These are phyloP conservation scores for Blastobotrys chiropterorum DNA, from an alignment of 805 yeast genomes.

Conservation along the genomic window DNA sequence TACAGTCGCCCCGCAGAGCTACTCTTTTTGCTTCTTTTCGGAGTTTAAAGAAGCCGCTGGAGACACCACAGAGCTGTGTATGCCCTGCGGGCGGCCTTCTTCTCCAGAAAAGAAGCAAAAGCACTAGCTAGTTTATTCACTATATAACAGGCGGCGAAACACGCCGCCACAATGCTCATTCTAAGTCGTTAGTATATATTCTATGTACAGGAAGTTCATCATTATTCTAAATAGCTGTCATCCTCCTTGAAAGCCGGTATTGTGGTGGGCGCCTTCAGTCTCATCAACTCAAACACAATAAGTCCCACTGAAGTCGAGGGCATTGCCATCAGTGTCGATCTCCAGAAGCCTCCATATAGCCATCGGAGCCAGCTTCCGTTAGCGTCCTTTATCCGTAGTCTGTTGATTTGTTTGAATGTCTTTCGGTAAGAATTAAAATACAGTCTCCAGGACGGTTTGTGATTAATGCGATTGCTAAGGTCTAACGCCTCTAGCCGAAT, in stretches of 20 bases:
- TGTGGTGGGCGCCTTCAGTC: constrained; percentile 31
- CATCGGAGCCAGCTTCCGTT: constrained; percentile 53
- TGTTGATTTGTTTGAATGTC: constrained; percentile 56
- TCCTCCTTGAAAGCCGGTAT: constrained; percentile 6
- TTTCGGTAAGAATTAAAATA: constrained; percentile 74
- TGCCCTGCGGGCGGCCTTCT: too few relatives aligned
- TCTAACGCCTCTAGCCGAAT: constrained; percentile 77
- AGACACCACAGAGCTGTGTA: too few relatives aligned
- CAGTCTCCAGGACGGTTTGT: constrained; percentile 29
- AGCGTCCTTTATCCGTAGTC: constrained; percentile 46
- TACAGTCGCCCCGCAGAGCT: too few relatives aligned
- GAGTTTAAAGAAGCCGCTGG: too few relatives aligned
- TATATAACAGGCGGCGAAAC: too few relatives aligned
- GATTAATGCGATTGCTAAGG: constrained; percentile 35
- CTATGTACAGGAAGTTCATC: not conserved
- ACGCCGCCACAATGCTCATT: too few relatives aligned
- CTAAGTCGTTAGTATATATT: not conserved
- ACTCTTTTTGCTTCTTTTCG: too few relatives aligned
- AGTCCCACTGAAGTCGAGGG: constrained; percentile 89
- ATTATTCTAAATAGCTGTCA: constrained; percentile 1
- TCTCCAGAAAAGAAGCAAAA: too few relatives aligned
- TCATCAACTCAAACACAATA: constrained; percentile 74
- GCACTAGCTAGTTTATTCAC: too few relatives aligned
- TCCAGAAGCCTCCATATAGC: constrained; percentile 71
- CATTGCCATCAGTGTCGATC: constrained; percentile 65